Percentiles rank a stretch among this genome's conserved stretches.
Conservation (phyloP, 2,329 filamentous ascomycete species). For the Monilinia fructicola region DNA sequence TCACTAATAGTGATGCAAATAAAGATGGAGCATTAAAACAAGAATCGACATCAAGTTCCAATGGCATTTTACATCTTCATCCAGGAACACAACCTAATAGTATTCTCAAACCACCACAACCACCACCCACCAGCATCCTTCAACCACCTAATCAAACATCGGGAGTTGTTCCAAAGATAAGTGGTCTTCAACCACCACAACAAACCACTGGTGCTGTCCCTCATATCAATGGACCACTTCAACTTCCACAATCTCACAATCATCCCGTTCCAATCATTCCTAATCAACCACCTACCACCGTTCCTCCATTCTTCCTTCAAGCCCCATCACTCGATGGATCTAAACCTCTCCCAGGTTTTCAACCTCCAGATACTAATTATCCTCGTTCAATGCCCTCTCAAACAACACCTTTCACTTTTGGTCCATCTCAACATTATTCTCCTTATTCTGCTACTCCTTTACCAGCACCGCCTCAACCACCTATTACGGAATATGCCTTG, state of each 20-base stretch:
- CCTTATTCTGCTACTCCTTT: slow-evolving; percentile 27
- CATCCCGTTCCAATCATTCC: slow-evolving; percentile 19
- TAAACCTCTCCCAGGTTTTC: slow-evolving; percentile 41
- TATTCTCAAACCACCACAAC: slow-evolving; percentile 24
- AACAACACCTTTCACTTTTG: slow-evolving; percentile 31
- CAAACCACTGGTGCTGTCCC: slow-evolving; percentile 24
- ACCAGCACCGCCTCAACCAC: slow-evolving; percentile 27
- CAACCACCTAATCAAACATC: slow-evolving; percentile 24
- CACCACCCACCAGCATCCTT: slow-evolving; percentile 13
- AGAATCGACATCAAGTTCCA: slow-evolving; percentile 1
- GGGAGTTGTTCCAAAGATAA: slow-evolving; percentile 24
- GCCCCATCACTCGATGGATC: slow-evolving; percentile 37
- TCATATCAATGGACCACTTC: slow-evolving; percentile 18
- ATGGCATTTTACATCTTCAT: slow-evolving; percentile 19
- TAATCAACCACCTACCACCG: slow-evolving; percentile 7
- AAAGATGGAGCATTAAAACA: slow-evolving; percentile 10
- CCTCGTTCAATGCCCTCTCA: slow-evolving; percentile 29
- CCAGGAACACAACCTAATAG: slow-evolving; percentile 27
- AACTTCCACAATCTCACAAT: slow-evolving; percentile 24
- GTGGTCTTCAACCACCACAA: slow-evolving; percentile 20
- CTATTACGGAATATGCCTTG: slow-evolving; percentile 50
- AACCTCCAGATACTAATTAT: slow-evolving; percentile 37
- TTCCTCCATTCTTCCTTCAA: slow-evolving; percentile 25
- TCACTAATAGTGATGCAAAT: slow-evolving; percentile 1
- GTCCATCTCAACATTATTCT: slow-evolving; percentile 23